Base-by-base conservation (phyloP, 306 rosid species). In the Vigna unguiculata region DNA sequence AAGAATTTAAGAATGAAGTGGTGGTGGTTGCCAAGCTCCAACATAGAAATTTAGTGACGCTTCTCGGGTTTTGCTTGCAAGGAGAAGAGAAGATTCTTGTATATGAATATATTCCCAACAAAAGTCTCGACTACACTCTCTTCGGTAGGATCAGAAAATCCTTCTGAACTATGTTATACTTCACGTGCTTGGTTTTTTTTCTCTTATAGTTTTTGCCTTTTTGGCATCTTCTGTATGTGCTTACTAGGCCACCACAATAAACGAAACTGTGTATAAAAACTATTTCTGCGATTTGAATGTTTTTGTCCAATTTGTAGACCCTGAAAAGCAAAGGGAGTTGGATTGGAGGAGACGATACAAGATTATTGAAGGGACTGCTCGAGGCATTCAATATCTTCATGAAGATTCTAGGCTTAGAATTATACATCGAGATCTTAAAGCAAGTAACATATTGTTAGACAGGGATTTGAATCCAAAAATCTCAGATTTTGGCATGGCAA, bases 351-450 rank as follows among this genome's bases (percentile, higher is more conserved):
- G 40, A 2, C 86, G 87, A 4, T 60, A 30, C 58, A 82, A 78
- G 13, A 76, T 88, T 24, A 77, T 88, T 4, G 46, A 8, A 47
- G 91, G 91, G 7, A 62, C 87, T 71, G 88, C 86, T 46, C 80
- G 79, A 55, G 88, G 88, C 17, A 83, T 87, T 53, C 77, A 87
- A 25, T 88, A 87, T 63, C 87, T 88, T 14, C 96, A 91, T 20
- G 86, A 88, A 73, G 90, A 88, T 40, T 88, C 90, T 16, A 72
- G 82, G 5, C 83, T 84, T 36, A 79, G 69, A 80, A 87, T 87
- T 17, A 85, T 91, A 2, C 89, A 91, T 24, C 80, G 89, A 10
- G 90, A 91, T 81, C 83, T 91, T 2, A 88, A 91, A 81, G 85
- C 88, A 17, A 80, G 88, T 30, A 88, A 88, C 19, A 21, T 88